These are phyloP conservation scores for Pichia manshurica DNA, from an alignment of 805 yeast species.

Conservation along the genomic window DNA sequence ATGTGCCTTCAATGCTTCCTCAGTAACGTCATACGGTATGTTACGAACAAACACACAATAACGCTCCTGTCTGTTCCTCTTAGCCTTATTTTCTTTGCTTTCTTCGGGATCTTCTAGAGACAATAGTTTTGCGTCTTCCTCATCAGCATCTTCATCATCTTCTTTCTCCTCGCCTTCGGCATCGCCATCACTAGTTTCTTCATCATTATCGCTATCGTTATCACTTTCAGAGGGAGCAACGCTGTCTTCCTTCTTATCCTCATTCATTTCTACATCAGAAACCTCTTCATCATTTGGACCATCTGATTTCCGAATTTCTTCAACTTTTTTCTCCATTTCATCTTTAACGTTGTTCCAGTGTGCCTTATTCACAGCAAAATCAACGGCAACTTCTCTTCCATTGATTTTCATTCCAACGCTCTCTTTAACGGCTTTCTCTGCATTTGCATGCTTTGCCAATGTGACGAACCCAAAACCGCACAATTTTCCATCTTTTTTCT, in stretches of 20 bases:
- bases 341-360: slow-evolving; percentile 66
- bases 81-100: slow-evolving; percentile 30
- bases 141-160: slow-evolving; percentile 16
- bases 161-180: slow-evolving; percentile 22
- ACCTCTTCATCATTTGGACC: slow-evolving; percentile 33
- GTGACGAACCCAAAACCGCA: slow-evolving; percentile 93
- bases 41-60: slow-evolving; percentile 83
- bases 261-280: slow-evolving; percentile 6
- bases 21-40: slow-evolving; percentile 90
- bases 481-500: slow-evolving; percentile 83
- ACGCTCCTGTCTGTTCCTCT: slow-evolving; percentile 58
- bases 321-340: slow-evolving; percentile 35
- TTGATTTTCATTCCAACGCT: slow-evolving; percentile 71
- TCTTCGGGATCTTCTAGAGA: slow-evolving; percentile 33
- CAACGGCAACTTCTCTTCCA: slow-evolving; percentile 91
- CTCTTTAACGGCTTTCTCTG: slow-evolving; percentile 75
- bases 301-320: slow-evolving; percentile 31
- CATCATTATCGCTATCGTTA: slow-evolving; percentile 27
- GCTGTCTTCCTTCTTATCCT: slow-evolving; percentile 26
- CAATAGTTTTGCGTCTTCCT: slow-evolving; percentile 28
- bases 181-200: slow-evolving; percentile 24
- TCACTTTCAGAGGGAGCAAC: slow-evolving; percentile 35
- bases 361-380: slow-evolving; percentile 83
- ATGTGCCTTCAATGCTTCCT: slow-evolving; percentile 70
- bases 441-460: slow-evolving; percentile 72